Base-by-base conservation (phyloP, 805 yeast species). In the Maudiozyma turicensis region DNA sequence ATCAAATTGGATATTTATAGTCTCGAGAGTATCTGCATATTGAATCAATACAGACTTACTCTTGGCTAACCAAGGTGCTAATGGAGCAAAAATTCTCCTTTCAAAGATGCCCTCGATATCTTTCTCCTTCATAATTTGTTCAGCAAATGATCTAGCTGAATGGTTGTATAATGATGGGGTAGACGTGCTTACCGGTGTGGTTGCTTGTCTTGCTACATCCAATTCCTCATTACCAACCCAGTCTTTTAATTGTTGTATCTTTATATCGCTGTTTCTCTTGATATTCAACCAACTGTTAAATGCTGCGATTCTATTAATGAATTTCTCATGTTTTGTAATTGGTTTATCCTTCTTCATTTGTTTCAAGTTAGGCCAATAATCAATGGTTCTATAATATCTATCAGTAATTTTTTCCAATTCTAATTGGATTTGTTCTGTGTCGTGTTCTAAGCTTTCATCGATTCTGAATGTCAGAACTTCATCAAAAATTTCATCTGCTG, bases 141-240 rank as follows among this genome's bases (percentile, higher is more conserved):
- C 97, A 1, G 93, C 95, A 58, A 90, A 78, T 0, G 93, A 78
- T 48, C 80, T 74, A 48, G 80, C 82, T 49, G 40, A 30, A 38
- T 38, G 40, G 10, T 13, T 20, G 11, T 45, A 37, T 3, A 35
- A 14, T 10, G 48, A 46, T 82, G 86, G 48, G 76, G 77, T 8
- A 13, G 43, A 15, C 5, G 63, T 58, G 38, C 62, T 55, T 26
- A 8, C 6, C 15, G 67, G 68, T 0, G 71, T 68, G 11, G 43
- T 39, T n/a, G 40, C 13, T 34, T 46, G 48, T 33, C 63, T 60
- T 0, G 76, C 70, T 6, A 89, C 78, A 59, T 88, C 93, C 30
- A 85, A 66, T 34, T 82, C 88, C 46, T 80, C 84, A 63, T 85
- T 85, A 4, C 95, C 95, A 5, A 89, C 86, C 96, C 96, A 89